Evolutionary conservation across 495 filamentous ascomycete species (phyloP), one percentile per base, ranked within the genome.

Genomic region (Xylaria castorea): DNA sequence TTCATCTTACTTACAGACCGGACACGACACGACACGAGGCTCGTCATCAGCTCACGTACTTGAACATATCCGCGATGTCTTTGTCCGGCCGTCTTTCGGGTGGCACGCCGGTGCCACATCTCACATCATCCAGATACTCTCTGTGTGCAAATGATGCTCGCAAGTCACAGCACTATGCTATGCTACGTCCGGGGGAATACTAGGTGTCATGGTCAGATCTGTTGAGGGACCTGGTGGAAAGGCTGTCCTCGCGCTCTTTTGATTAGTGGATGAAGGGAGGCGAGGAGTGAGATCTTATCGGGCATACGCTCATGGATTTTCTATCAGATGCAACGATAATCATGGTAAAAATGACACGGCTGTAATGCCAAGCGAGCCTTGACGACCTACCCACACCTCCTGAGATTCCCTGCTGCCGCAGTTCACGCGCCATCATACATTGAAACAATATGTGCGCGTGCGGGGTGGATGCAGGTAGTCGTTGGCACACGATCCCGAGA

Each of bases 301-400:
- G 57, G 32, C 32, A 7, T 63, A n/a, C 46, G 16, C 1, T 5
- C 42, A 50, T 62, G 40, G 18, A 48, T 34, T 63, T 18, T 53
- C 58, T 36, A 64, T 71, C 68, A 53, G 58, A 71, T 30, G 25
- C 58, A 64, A 64, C 40, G 36, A 53, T 27, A 42, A 63, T 60
- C 12, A 61, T 60, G 27, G 40, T 20, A n/a, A 64, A 71, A 46
- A 71, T 65, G 69, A 57, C 69, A 71, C 69, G 69, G 69, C 69
- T 65, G 69, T 46, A 25, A n/a, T 32, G 66, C 66, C 66, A 69
- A 69, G 66, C 66, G 51, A 69, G 66, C 53, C 66, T 48, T 42
- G 27, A 44, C 38, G 27, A n/a, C 58, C 48, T 65, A 48, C 61
- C 34, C 58, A 51, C 36, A 51, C 69, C 60, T 65, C 61, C 27